Conservation (phyloP, 2,329 filamentous ascomycete genomes). For the Hirsutella minnesotensis region DNA sequence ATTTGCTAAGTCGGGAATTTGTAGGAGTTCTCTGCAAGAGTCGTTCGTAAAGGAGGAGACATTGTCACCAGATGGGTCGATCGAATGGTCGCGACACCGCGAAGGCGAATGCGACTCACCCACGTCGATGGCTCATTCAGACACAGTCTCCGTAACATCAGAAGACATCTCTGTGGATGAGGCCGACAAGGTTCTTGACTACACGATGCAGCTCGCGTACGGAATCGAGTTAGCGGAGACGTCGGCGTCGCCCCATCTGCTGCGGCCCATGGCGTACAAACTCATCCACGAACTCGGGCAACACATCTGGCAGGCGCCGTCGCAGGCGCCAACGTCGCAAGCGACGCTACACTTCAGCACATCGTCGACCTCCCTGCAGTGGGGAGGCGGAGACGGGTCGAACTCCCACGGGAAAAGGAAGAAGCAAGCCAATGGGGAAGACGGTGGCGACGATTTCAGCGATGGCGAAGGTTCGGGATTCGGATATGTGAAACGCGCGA, state of each 20-base stretch:
- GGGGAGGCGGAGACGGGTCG: conserved; percentile 9
- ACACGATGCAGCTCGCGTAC: conserved; percentile 24
- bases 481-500: conserved; percentile 16
- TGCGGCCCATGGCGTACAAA: conserved; percentile 18
- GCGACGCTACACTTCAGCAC: conserved; percentile 17
- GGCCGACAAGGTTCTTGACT: conserved; percentile 21
- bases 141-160: conserved; percentile 11
- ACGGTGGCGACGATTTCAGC: conserved; percentile 21
- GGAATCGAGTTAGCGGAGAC: conserved; percentile 23
- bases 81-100: conserved; percentile 6
- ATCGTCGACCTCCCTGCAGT: conserved; percentile 18
- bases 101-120: conserved; percentile 1
- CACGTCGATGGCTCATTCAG: conserved; percentile 6
- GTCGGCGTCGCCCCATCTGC: conserved; percentile 13
- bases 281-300: conserved; percentile 21
- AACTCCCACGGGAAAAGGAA: conserved; percentile 21
- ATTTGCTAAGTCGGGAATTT: neutral
- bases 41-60: conserved; percentile 6
- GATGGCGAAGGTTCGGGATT: conserved; percentile 20
- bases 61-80: conserved; percentile 3
- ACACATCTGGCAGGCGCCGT: conserved; percentile 18
- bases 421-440: conserved; percentile 18
- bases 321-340: conserved; percentile 17
- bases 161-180: conserved; percentile 21
- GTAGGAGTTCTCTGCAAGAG: conserved; percentile 3